Evolutionary conservation across 163 green algal genomes (phyloP), one percentile per base, ranked within the genome.

Genomic region (Chloromonas sp.): DNA sequence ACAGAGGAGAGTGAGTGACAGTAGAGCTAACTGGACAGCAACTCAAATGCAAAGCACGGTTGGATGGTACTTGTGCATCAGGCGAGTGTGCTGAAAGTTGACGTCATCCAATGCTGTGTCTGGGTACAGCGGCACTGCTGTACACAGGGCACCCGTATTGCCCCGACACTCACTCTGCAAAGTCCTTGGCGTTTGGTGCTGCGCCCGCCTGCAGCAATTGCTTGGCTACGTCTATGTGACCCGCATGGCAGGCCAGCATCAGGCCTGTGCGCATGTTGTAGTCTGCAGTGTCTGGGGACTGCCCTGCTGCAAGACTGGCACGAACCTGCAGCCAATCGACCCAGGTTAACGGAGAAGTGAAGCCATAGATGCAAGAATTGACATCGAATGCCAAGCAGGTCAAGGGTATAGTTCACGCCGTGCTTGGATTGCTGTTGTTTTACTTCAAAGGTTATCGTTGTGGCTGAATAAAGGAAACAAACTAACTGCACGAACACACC

Each of bases 231-330:
- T 74, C 5, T 5, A 74, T 5, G 61, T 84, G 81, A 8, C 81
- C 81, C 36, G 78, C 62, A 14, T 71, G 61, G 1, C n/a, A 79
- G 1, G 81, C 81, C 36, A 84, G 81, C 81, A 84, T 84, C 36
- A 84, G 81, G 0, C 62, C 62, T 1, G 66, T 84, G 11, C 81
- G 81, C 36, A 57, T 60, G 66, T 84, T 66, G 58, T 84, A 84
- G 81, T 84, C 81, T 1, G 81, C 57, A 1, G 81, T 84, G 81
- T 84, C 59, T 2, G 81, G 66, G 58, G 5, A 58, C 0, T 79
- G 58, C 2, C 81, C 81, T 57, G 71, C 61, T 3, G 2, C 3
- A 5, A 84, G 62, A 36, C 61, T 79, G 0, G 61, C 60, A 0
- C 36, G 36, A 14, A 84, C 60, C 66, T 79, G 71, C 71, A 36